Percentiles rank a stretch among this genome's conserved stretches.
Conservation (phyloP, 495 filamentous ascomycete genomes). For the Lasiosphaeria miniovina region DNA sequence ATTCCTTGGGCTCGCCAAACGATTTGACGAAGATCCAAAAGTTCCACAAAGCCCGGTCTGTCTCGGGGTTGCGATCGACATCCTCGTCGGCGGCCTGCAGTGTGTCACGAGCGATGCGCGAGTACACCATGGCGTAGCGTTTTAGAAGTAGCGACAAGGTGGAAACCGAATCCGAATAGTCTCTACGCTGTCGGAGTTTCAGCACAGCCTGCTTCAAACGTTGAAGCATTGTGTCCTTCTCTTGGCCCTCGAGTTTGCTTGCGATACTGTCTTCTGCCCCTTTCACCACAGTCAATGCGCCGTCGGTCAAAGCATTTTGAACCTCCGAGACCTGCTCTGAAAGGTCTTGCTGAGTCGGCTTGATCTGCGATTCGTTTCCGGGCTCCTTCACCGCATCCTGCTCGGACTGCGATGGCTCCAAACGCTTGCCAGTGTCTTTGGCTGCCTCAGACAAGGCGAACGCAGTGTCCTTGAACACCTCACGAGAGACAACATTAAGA, state of each 20-base stretch:
- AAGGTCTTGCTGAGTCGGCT: constrained; percentile 58
- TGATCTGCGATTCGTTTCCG: constrained; percentile 50
- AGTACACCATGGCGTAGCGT: constrained; percentile 74
- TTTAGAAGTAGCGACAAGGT: constrained; percentile 72
- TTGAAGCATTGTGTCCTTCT: constrained; percentile 68
- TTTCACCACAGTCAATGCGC: constrained; percentile 61
- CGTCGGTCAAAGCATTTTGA: constrained; percentile 59
- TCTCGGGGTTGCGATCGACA: constrained; percentile 65
- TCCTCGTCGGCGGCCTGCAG: constrained; percentile 63
- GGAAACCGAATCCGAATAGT: constrained; percentile 83
- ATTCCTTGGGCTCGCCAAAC: constrained; percentile 72
- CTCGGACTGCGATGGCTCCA: constrained; percentile 65
- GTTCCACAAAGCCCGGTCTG: constrained; percentile 71
- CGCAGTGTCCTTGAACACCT: constrained; percentile 85
- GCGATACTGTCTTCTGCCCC: constrained; percentile 63
- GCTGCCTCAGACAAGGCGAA: constrained; percentile 71
- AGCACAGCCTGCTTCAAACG: constrained; percentile 74
- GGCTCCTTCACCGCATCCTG: constrained; percentile 55
- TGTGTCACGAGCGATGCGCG: constrained; percentile 63
- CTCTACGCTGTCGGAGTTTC: constrained; percentile 68
- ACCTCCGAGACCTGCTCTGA: constrained; percentile 61
- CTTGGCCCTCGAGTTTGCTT: constrained; percentile 65
- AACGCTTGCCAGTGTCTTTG: constrained; percentile 64
- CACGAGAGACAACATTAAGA: constrained; percentile 69
- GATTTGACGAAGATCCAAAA: constrained; percentile 75